Evolutionary conservation across 2,329 filamentous ascomycete species (phyloP), one percentile per base, ranked within the genome.

Genomic region (Dactylella cylindrospora): DNA sequence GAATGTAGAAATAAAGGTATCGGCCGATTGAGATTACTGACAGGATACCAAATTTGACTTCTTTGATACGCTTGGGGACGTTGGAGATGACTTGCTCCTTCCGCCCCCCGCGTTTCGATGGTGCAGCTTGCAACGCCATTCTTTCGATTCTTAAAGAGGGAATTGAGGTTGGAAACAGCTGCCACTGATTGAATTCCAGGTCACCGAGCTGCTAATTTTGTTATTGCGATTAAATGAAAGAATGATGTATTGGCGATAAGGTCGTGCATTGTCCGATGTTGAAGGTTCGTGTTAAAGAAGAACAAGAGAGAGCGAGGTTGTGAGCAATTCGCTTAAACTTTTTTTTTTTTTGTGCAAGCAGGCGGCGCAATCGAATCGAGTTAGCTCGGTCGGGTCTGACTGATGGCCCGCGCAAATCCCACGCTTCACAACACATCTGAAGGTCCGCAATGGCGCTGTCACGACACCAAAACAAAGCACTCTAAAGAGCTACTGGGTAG

Each of bases 31-130:
- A 28, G 36, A 31, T 19, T 51, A 70, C 80, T 68, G 76, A 90
- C 84, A 95, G 83, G 65, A 97, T 88, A 70, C 91, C 91, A 74
- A 97, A 97, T 72, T 95, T 90, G 72, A 97, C 81, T 71, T 90
- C 86, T 73, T 86, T 90, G 77, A 96, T 94, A 70, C 88, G 86
- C 77, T 95, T 95, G 26, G 91, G 91, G 53, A 88, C 80, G 72
- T 84, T 84, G 75, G 96, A 90, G 49, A 89, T 81, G 72, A 96
- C 85, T 80, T 95, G 90, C 77, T 89, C 84, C 79, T 96, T 96
- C 69, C 73, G 68, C 74, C 72, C 61, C 70, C 71, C 71, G 71
- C 70, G 46, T 36, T 49, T 57, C 44, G 41, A 26, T 28, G 60
- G 60, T 19, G 60, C 51, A 19, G 59, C 49, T 31, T 55, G 59